A percentile compares a stretch with the other conserved stretches of the same genome.
phyloP scores from a whole-genome alignment of 176 grass and related monocot species.

The Oryza australiensis region DNA sequence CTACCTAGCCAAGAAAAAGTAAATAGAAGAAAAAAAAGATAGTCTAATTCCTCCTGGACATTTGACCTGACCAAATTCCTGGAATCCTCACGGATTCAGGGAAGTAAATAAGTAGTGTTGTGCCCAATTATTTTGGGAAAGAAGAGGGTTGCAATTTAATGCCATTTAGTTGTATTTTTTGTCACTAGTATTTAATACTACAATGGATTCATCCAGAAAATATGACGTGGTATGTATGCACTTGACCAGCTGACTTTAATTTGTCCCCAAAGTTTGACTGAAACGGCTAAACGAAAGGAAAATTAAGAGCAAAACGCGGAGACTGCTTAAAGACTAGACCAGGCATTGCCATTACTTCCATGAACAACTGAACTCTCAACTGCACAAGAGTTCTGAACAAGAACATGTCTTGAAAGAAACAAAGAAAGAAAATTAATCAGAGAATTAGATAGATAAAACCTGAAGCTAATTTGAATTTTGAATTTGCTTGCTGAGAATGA shows the following conservation, averaged over 20 bases:
- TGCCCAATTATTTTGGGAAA: neutral
- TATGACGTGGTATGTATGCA: neutral
- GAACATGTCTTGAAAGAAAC: neutral
- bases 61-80: neutral
- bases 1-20: neutral
- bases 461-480: too few relatives aligned
- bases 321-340: neutral
- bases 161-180: neutral
- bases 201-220: neutral
- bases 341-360: neutral
- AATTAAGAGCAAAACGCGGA: neutral
- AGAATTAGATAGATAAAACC: neutral
- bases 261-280: neutral
- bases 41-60: neutral
- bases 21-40: neutral
- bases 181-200: neutral
- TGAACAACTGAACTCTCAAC: conserved; percentile 5
- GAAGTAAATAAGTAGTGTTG: neutral
- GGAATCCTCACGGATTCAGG: neutral
- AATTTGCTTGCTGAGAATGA: too few relatives aligned
- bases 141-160: neutral
- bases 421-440: neutral
- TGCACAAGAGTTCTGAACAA: neutral
- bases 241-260: neutral
- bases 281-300: neutral